phyloP scores from a whole-genome alignment of 192 early-diverging fungal species.

The Podila clonocystis region DNA sequence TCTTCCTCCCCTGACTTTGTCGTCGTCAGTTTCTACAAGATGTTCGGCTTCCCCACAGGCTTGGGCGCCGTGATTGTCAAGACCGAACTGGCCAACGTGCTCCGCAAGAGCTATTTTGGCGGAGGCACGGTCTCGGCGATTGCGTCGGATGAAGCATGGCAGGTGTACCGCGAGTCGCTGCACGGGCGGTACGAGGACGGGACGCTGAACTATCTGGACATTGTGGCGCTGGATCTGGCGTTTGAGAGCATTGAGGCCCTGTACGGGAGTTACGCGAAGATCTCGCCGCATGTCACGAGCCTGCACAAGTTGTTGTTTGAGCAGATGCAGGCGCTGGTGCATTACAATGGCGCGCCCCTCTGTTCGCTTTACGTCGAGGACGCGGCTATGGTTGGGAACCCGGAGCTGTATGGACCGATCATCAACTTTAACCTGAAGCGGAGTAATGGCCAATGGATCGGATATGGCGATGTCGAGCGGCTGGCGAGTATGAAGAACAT shows the following conservation, averaged over 20 bases:
- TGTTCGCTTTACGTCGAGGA: constrained; percentile 54
- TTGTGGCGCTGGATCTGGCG: constrained; percentile 75
- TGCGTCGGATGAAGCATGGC: constrained; percentile 62
- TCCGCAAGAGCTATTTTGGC: constrained; percentile 77
- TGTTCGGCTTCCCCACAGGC: constrained; percentile 89
- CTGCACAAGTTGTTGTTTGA: constrained; percentile 55
- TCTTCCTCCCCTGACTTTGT: constrained; percentile 71
- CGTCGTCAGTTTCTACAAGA: constrained; percentile 86
- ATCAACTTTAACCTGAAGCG: constrained; percentile 75
- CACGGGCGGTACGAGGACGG: constrained; percentile 77
- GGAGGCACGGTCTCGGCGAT: constrained; percentile 81
- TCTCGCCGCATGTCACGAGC: constrained; percentile 58
- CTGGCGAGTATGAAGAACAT: constrained; percentile 74
- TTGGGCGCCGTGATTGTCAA: constrained; percentile 80
- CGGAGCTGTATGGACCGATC: constrained; percentile 65
- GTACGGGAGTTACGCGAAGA: constrained; percentile 52
- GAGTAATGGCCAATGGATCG: constrained; percentile 65
- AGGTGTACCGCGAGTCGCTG: constrained; percentile 59
- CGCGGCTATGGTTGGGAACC: constrained; percentile 20
- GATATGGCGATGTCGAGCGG: constrained; percentile 70
- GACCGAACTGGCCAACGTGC: constrained; percentile 52
- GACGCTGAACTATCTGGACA: constrained; percentile 80
- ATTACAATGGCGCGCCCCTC: constrained; percentile 62
- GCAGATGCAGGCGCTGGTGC: constrained; percentile 57
- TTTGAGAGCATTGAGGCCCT: constrained; percentile 62